Base-by-base conservation (phyloP, 1,139 yeast species). In the Yamadazyma jaroonii region DNA sequence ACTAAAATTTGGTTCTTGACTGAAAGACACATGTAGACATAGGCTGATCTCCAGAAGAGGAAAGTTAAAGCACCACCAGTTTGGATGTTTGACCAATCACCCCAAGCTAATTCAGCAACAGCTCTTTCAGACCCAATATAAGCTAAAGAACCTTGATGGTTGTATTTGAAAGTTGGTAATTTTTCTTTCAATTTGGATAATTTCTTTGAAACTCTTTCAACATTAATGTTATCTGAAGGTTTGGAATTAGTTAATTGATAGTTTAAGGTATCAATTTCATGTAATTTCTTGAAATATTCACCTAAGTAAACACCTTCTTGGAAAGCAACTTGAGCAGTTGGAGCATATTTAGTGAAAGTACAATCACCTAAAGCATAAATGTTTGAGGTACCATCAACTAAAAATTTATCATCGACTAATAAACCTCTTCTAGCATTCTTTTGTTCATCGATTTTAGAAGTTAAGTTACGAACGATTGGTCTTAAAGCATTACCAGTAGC, bases 251-350 rank as follows among this genome's bases (percentile, higher is more conserved):
- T 40, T 35, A 71, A 49, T 43, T 59, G 55, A 49, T 63, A 62
- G 54, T 82, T 74, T 45, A 83, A 61, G 33, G 77, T 70, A 46
- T 84, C 89, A 42, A 86, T 75, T 50, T 79, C 77, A 54, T 88
- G 83, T 50, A 84, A 67, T 53, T 74, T 79, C 62, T 77, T 76
- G 62, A 90, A 84, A 47, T 79, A 77, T 28, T 72, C 70, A 36
- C 92, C 94, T 51, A 90, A 77, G 65, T 79, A 90, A 46, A 74
- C 73, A 56, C 96, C 97, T 66, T 89, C 92, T 71, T 90, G 97
- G 69, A 88, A 83, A 32, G 97, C 97, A 43, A 89, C 97, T 73
- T 90, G 97, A 34, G 96, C 97, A 41, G 97, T 90, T 49, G 97
- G 97, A 36, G 96, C 95, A 49, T 77, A 81, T 61, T 89, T 89